Base-by-base conservation (phyloP, 1,284 basidiomycete genomes). In the Ustilago bromivora region DNA sequence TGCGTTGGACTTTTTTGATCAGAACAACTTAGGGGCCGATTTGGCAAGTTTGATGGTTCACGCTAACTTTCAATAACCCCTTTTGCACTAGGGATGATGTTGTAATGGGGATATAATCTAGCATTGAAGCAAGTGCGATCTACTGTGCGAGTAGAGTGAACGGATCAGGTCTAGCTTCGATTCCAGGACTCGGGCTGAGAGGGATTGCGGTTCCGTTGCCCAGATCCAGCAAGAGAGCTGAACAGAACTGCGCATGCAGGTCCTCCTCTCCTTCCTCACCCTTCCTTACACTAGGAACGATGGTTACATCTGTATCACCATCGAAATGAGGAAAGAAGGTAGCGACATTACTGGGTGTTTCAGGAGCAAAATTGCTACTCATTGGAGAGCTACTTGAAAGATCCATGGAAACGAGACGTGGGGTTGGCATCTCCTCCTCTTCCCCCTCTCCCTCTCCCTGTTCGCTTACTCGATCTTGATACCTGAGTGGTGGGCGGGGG, bases 1-100 rank as follows among this genome's bases (percentile, higher is more conserved):
- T 61, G 76, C 73, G 2, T 15, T 82, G n/a, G 81, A 82, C 52
- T 82, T 69, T 41, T 82, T 72, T 36, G 68, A 77, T 36, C 66
- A 81, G 38, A 57, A 59, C n/a, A 56, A 66, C 31, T 43, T 68
- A 6, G 66, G 56, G 4, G 62, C 60, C 1, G 69, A 76, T 36
- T 43, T 82, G 12, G 55, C 73, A 0, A 23, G 41, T 1, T 59
- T 82, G 13, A 61, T 82, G 36, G 62, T 82, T 5, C 68, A 76
- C 32, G 72, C 80, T 12, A 82, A 82, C 64, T 82, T 82, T 56
- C 35, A 58, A 35, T 69, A 62, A 46, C 32, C 35, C 9, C 23
- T 51, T 17, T 31, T 41, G 40, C 10, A 41, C 10, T 6, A 19
- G 43, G 17, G 10, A 46, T 46, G n/a, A 11, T 23, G 13, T 46